Evolutionary conservation across 306 rosid species (phyloP), one percentile per base, ranked within the genome.

Genomic region (Biancaea sappan): DNA sequence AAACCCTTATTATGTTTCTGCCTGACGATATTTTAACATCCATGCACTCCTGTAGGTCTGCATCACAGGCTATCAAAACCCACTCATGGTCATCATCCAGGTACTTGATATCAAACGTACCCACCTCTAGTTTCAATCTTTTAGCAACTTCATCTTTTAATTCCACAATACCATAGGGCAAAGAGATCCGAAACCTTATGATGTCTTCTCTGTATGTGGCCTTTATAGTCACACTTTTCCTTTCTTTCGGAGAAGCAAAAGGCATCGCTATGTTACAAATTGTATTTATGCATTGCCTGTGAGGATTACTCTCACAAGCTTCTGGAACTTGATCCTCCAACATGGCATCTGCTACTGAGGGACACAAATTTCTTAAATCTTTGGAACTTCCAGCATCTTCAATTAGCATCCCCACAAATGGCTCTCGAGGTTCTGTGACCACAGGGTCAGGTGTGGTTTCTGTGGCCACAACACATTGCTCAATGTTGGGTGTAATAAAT

Each of bases 21-120:
- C 86, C 87, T 6, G 90, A 85, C 71, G 94, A 73, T 61, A 59
- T 82, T 57, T 83, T 84, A 56, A 91, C 66, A 21, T 93, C 92
- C 74, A 86, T 73, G 80, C 96, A 93, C 79, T 91, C 98, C 61
- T 85, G 96, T 28, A 93, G 75, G 81, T 93, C 94, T 37, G 91
- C 94, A 69, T 89, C 92, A 34, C 97, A 93, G n/a, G 93, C 89
- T 34, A 91, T 80, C 72, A 88, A 80, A 79, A 91, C 96, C 97
- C 94, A 91, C 64, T 91, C 97, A 0, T 81, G 87, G 80, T 89
- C 97, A 71, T 91, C 97, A 32, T 90, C 98, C 79, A 92, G 73
- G 78, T 88, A 90, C 88, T 92, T 90, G 70, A 93, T 82, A 72
- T 91, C 91, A 67, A 88, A 89, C 32, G 88, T 86, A n/a, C 94